Conservation (phyloP, 768 basidiomycete species). For the Pholiota molesta region DNA sequence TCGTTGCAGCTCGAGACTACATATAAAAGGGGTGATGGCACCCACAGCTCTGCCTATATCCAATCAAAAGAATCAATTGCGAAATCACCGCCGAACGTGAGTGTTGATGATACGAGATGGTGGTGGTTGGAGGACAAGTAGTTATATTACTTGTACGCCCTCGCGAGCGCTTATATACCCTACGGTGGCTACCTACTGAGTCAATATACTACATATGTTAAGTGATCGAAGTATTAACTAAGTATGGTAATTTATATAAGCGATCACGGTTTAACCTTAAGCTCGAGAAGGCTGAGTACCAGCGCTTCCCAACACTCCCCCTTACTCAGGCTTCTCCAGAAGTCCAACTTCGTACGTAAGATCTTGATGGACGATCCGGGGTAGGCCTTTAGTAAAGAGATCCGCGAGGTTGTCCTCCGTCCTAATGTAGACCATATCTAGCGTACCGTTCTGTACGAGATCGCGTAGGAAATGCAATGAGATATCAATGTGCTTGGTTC, state of each 20-base stretch:
- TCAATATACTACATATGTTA: no score
- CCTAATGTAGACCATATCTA: constrained; percentile 13
- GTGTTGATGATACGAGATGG: no score
- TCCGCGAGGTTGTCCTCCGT: constrained; percentile 9
- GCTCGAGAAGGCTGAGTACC: no score
- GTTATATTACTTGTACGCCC: no score
- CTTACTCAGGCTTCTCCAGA: no score
- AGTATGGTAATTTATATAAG: background rate
- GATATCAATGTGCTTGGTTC: constrained; percentile 19
- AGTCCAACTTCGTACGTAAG: background rate
- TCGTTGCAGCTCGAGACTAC: no score
- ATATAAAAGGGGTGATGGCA: background rate
- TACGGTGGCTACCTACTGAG: no score
- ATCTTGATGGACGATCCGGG: background rate
- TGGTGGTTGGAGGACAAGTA: no score
- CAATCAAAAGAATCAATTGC: background rate
- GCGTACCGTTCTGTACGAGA: constrained; percentile 9
- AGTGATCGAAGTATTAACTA: no score
- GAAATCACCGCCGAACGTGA: background rate
- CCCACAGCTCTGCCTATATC: background rate
- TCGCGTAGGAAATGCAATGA: constrained; percentile 13
- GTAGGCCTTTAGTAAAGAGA: constrained; percentile 12
- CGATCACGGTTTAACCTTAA: no score
- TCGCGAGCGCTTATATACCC: no score
- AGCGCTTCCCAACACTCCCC: no score